Evolutionary conservation across 176 grass and related monocot genomes (phyloP), one percentile per base, ranked within the genome.

Genomic region (Panicum miliaceum): DNA sequence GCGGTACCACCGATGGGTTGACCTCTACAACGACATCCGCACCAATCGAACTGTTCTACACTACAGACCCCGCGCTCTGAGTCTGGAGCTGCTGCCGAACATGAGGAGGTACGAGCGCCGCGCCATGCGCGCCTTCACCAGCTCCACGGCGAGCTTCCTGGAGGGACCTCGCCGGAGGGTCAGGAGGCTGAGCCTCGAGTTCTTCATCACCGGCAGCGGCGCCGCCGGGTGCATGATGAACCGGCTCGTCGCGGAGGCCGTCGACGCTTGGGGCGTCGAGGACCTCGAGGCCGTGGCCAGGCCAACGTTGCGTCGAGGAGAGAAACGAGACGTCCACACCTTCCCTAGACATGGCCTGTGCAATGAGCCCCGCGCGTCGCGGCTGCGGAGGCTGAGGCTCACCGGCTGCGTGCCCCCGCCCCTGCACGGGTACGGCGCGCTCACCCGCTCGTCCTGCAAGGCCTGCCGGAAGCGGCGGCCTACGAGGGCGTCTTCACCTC

Each of bases 311-410:
- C 0, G 3, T 16, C n/a, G 7, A 19, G 20, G 15, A 19, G 37
- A 37, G 0, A n/a, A n/a, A n/a, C n/a, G n/a, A n/a, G 54, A 22
- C 11, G 9, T 29, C 35, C 71, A 84, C 34, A 3, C 0, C n/a
- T 84, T 84, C 11, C 60, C 71, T 2, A 11, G 59, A 60, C 82
- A 76, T 3, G 71, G 60, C 59, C 22, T 84, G 71, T 84, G 82
- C 82, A 64, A 43, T 0, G 71, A 74, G 0, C 81, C 81, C 26
- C 19, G 43, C 19, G 56, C 19, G 7, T 83, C 69, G n/a, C 29
- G 26, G 57, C 69, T 83, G 7, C 68, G 3, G 7, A 83, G 56
- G 41, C 81, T 83, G 12, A 83, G n/a, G 68, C 68, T 74, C 3
- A 57, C 1, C 14, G 19, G 41, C 29, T 83, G 69, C 22, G 8